Percentiles rank a stretch among this genome's conserved stretches.
Conservation (phyloP, 306 rosid genomes). For the Acacia confusa region DNA sequence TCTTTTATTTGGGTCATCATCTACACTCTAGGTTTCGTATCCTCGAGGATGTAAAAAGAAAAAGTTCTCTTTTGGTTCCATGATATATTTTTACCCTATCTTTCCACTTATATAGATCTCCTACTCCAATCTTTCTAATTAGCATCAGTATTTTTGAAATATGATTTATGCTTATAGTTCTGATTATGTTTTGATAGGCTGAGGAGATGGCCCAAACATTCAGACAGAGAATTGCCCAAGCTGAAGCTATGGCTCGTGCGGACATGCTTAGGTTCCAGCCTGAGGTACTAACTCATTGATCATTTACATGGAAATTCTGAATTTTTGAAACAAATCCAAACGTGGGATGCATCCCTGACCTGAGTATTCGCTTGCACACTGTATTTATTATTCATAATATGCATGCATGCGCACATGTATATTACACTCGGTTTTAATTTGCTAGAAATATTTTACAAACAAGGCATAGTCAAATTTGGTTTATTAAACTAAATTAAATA, state of each 20-base stretch:
- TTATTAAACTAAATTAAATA: neutral
- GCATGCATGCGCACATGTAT: neutral
- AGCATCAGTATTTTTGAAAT: constrained; percentile 26
- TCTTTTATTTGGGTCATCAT: neutral
- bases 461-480: neutral
- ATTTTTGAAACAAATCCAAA: constrained; percentile 2
- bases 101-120: constrained; percentile 11
- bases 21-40: constrained; percentile 7
- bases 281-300: constrained; percentile 58
- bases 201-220: constrained; percentile 98
- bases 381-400: neutral
- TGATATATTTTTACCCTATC: constrained; percentile 13
- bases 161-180: constrained; percentile 6
- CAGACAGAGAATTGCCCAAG: constrained; percentile 97
- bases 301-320: constrained; percentile 17
- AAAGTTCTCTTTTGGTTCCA: neutral
- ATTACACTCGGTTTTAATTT: neutral
- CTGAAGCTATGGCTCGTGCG: constrained; percentile 99
- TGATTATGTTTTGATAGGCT: constrained; percentile 59
- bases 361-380: too few relatives aligned
- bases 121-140: constrained; percentile 4
- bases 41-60: constrained; percentile 20
- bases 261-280: constrained; percentile 94
- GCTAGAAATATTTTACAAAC: neutral
- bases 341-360: neutral